Evolutionary conservation across 495 filamentous ascomycete genomes (phyloP), one percentile per base, ranked within the genome.

Genomic region (Cenococcum geophilum): DNA sequence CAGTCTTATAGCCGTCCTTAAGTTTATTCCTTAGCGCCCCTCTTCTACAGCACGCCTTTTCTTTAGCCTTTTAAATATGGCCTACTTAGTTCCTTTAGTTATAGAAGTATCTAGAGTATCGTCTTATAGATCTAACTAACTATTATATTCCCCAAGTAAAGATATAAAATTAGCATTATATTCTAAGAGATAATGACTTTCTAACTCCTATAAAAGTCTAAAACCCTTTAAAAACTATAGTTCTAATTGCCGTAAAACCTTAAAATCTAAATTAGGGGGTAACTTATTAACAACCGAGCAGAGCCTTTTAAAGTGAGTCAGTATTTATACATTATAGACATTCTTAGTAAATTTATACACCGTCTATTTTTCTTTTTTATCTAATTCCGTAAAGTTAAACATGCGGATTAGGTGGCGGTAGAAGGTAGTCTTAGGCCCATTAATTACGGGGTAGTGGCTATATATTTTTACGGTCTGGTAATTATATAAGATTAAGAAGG

Each of bases 401-500:
- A 37, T 57, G 34, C 20, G 47, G 34, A 68, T 68, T 20, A 63
- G 58, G 49, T 66, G 66, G 10, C 66, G 75, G 62, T 78, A 74
- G 58, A 75, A 71, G 6, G 52, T 59, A 51, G 52, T 57, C 20
- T 61, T 22, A 16, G 16, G 35, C 42, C 63, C 59, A 59, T 66
- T 53, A 56, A 66, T 62, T 14, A 62, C 54, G 23, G 63, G 9
- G 25, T 66, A 66, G 49, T 61, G 55, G 22, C 59, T 58, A n/a
- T 55, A 66, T n/a, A 80, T 76, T 25, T 68, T 61, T 18, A 78
- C 72, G 6, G 60, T 60, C 18, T 53, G 20, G 47, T 76, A 54
- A 62, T 80, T 66, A 64, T 80, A 74, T 25, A 75, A 80, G 61
- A 82, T 69, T 4, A 75, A 80, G 72, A 80, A 81, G 37, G 70